These are phyloP conservation scores for Anacardium occidentale DNA, from an alignment of 345 rosid species.

Conservation along the genomic window DNA sequence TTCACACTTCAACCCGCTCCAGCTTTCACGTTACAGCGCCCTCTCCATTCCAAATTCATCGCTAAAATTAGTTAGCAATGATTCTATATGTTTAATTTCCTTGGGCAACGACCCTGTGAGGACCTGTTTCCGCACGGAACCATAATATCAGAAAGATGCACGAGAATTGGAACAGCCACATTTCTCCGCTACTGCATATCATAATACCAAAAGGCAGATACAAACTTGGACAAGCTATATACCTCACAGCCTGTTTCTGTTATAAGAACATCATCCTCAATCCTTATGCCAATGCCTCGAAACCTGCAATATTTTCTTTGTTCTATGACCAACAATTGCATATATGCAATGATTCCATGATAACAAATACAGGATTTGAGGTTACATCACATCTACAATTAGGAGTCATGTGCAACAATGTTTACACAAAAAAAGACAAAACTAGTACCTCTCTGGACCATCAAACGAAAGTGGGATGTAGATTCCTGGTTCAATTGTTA, in stretches of 20 bases:
- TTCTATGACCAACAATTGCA: not conserved
- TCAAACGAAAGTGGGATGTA: conserved; percentile 64
- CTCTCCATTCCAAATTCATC: conserved; percentile 12
- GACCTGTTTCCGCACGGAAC: conserved; percentile 45
- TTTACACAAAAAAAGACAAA: not conserved
- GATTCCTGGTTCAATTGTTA: conserved; percentile 95
- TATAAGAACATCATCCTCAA: conserved; percentile 93
- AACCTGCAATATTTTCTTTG: conserved; percentile 45
- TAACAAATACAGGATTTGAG: not conserved
- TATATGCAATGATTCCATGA: not conserved
- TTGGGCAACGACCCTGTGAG: conserved; percentile 97
- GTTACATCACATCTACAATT: not conserved
- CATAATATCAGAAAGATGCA: not conserved
- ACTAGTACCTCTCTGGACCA: conserved; percentile 65
- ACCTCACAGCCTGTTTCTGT: conserved; percentile 92
- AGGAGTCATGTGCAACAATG: not conserved
- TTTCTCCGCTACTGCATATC: not conserved
- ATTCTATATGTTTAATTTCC: conserved; percentile 74
- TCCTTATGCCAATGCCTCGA: conserved; percentile 83
- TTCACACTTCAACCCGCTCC: conserved; percentile 8
- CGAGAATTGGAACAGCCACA: not conserved
- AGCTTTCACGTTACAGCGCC: conserved; percentile 11
- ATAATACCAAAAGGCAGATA: too few species aligned
- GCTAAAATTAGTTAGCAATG: conserved; percentile 63
- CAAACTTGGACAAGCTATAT: conserved; percentile 12